Evolutionary conservation across 306 rosid genomes (phyloP).

Genomic region (Cucurbita pepo): DNA sequence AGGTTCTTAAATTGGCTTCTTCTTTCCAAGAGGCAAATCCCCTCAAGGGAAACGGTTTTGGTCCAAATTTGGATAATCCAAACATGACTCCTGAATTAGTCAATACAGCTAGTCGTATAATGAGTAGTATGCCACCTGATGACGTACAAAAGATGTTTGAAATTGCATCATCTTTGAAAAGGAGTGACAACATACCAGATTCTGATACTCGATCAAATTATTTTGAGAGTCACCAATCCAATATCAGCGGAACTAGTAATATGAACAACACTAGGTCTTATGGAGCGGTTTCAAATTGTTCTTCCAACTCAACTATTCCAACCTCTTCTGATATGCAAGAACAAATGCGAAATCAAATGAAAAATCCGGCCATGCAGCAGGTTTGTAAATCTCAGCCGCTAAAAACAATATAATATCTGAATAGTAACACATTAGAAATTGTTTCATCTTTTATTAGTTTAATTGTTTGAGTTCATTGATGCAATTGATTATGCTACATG

Average conservation of each 20-base stretch:
- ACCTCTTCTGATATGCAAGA: conserved; percentile 75
- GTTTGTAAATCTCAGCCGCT: conserved; percentile 27
- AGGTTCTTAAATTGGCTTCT: conserved; percentile 69
- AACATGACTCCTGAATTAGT: conserved; percentile 71
- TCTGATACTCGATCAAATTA: conserved; percentile 17
- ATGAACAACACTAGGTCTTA: conserved; percentile 37
- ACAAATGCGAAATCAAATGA: conserved; percentile 94
- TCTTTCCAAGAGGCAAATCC: conserved; percentile 47
- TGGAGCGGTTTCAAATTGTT: conserved; percentile 26
- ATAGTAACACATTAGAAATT: too few species aligned
- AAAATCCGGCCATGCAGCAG: conserved; percentile 89
- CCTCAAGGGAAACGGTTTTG: conserved; percentile 27
- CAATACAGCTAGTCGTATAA: conserved; percentile 72
- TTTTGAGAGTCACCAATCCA: conserved; percentile 20
- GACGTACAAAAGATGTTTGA: conserved; percentile 86
- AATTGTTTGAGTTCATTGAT: background rate
- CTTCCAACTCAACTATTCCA: conserved; percentile 46
- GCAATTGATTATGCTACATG: background rate
- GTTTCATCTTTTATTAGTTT: background rate
- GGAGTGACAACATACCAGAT: conserved; percentile 25
- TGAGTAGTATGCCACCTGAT: conserved; percentile 62
- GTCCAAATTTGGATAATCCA: conserved; percentile 21
- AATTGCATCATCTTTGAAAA: conserved; percentile 55
- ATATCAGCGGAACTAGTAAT: conserved; percentile 15
- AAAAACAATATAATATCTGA: too few species aligned